These are phyloP conservation scores for Alnus glutinosa DNA, from an alignment of 306 rosid species.

Conservation along the genomic window DNA sequence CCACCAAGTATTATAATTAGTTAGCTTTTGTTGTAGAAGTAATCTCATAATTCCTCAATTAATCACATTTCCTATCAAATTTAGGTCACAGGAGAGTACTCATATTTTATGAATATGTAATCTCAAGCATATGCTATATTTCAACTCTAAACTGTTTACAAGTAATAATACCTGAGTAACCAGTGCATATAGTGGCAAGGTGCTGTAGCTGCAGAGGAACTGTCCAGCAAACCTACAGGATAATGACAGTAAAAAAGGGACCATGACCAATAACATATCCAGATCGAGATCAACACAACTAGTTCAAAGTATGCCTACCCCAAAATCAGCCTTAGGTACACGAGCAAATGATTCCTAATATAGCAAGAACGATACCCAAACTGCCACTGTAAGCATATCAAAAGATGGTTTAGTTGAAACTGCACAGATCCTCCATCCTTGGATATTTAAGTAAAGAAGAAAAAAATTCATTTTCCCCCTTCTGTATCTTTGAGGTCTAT, in stretches of 20 bases:
- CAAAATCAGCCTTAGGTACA: slow-evolving; percentile 80
- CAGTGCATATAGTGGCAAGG: slow-evolving; percentile 94
- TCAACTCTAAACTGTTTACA: background rate
- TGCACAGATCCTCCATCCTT: slow-evolving; percentile 1
- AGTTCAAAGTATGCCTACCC: slow-evolving; percentile 57
- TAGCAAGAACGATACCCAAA: slow-evolving; percentile 90
- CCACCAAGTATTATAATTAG: background rate
- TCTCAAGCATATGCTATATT: background rate
- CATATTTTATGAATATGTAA: background rate
- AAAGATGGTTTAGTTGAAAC: slow-evolving; percentile 30
- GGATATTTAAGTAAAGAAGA: slow-evolving; percentile 3
- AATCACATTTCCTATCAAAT: background rate
- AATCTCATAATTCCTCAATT: background rate
- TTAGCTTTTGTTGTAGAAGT: background rate
- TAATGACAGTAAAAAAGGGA: slow-evolving; percentile 17
- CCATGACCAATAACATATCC: slow-evolving; percentile 19
- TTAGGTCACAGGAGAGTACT: background rate
- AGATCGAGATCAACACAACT: background rate
- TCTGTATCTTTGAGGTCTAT: background rate
- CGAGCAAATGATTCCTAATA: slow-evolving; percentile 68
- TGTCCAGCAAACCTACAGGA: slow-evolving; percentile 80
- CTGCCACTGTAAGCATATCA: slow-evolving; percentile 81
- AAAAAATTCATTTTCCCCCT: background rate
- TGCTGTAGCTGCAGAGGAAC: slow-evolving; percentile 94
- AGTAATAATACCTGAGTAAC: slow-evolving; percentile 79